Evolutionary conservation across 371 early-diverging fungal genomes (phyloP).

Genomic region (Mortierella sp.): DNA sequence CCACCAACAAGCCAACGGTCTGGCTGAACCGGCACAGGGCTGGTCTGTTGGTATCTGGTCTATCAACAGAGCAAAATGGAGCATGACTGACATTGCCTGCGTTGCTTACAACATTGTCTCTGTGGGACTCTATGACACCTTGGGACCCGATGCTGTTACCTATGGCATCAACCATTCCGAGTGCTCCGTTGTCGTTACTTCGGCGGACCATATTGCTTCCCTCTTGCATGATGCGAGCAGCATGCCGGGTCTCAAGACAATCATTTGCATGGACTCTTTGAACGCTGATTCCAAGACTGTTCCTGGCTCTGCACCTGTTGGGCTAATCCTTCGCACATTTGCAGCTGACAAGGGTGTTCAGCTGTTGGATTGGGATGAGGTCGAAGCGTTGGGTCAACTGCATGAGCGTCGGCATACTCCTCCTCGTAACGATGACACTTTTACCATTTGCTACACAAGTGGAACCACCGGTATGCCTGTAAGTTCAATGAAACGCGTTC

Average conservation of each 20-base stretch:
- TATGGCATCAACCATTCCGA: conserved; percentile 81
- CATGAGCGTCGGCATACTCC: neutral
- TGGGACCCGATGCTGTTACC: conserved; percentile 84
- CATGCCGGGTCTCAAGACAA: neutral
- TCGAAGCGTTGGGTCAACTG: conserved; percentile 62
- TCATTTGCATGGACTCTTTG: neutral
- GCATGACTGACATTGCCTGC: conserved; percentile 73
- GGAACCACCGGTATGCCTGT: neutral
- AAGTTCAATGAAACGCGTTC: neutral
- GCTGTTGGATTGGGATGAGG: conserved; percentile 66
- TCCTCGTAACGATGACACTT: neutral
- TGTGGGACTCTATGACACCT: conserved; percentile 97
- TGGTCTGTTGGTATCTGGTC: conserved; percentile 77
- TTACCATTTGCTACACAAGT: neutral
- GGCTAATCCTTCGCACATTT: conserved; percentile 60
- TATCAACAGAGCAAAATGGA: conserved; percentile 96
- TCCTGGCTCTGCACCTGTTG: neutral
- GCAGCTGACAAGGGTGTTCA: conserved; percentile 62
- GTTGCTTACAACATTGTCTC: conserved; percentile 66
- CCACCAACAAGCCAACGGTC: conserved; percentile 48
- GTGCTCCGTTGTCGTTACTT: conserved; percentile 77
- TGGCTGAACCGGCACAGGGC: conserved; percentile 22
- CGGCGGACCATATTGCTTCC: neutral
- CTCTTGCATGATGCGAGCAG: neutral
- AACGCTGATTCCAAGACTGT: neutral